Conservation (phyloP, 2,329 filamentous ascomycete genomes). For the Plectosphaerella sp. region DNA sequence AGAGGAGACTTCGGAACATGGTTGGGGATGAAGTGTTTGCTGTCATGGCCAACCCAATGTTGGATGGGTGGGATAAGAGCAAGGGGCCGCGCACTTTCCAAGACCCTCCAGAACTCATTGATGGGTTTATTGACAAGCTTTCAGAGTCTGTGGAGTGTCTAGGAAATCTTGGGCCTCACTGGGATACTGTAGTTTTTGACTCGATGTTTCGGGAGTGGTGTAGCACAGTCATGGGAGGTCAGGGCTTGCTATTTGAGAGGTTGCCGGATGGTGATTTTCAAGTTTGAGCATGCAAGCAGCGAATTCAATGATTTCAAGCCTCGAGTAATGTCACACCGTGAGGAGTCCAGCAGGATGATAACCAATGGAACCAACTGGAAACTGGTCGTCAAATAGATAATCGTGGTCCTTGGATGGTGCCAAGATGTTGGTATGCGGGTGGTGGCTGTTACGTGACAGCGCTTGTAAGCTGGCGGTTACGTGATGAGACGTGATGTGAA, state of each 20-base stretch:
- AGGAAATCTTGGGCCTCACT: slow-evolving; percentile 19
- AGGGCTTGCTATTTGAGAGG: neutral
- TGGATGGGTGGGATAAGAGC: slow-evolving; percentile 5
- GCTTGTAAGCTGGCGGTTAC: too few species aligned
- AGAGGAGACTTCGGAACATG: slow-evolving; percentile 2
- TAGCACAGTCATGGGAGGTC: neutral
- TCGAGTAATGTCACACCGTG: too few species aligned
- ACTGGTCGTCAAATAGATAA: too few species aligned
- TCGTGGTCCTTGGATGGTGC: too few species aligned
- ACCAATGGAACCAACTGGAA: too few species aligned
- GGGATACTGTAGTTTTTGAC: slow-evolving; percentile 32
- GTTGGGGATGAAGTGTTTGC: slow-evolving; percentile 9
- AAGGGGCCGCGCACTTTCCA: neutral
- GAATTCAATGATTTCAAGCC: too few species aligned
- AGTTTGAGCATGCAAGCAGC: too few species aligned
- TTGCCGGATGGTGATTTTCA: neutral
- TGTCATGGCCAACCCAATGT: slow-evolving; percentile 6
- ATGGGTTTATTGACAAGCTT: slow-evolving; percentile 13
- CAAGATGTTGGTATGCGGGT: too few species aligned
- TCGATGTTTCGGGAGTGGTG: slow-evolving; percentile 28
- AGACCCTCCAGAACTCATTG: neutral
- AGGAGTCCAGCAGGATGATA: too few species aligned
- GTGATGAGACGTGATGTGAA: too few species aligned
- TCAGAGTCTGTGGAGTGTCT: slow-evolving; percentile 18
- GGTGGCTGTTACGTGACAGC: too few species aligned